These are phyloP conservation scores for Aspergillus mulundensis DNA, from an alignment of 495 filamentous ascomycete species.

Conservation along the genomic window DNA sequence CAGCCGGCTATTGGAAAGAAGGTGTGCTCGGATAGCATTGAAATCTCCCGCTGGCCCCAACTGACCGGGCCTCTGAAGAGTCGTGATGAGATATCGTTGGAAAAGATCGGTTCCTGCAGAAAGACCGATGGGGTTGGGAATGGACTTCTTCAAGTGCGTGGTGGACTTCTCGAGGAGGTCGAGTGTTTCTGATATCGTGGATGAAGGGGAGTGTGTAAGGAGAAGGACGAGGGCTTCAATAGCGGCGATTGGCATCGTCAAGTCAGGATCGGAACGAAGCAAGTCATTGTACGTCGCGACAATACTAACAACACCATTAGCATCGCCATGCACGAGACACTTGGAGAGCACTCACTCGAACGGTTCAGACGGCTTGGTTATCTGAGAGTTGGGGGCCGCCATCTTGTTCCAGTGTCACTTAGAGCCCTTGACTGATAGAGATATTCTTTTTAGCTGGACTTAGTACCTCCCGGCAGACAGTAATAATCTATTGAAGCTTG, in stretches of 20 bases:
- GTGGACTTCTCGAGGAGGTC: constrained; percentile 74
- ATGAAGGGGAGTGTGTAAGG: constrained; percentile 67
- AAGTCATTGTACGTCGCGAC: constrained; percentile 57
- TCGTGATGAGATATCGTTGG: constrained; percentile 82
- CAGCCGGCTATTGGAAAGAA: constrained; percentile 75
- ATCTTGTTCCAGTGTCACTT: constrained; percentile 21
- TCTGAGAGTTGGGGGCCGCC: constrained; percentile 28
- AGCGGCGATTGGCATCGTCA: constrained; percentile 93
- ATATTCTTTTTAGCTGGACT: not conserved
- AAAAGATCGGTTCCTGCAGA: constrained; percentile 94
- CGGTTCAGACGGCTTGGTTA: constrained; percentile 28
- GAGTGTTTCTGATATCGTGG: constrained; percentile 90
- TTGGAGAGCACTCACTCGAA: constrained; percentile 41
- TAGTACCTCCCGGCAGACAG: not conserved
- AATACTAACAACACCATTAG: constrained; percentile 40
- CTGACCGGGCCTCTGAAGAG: constrained; percentile 53
- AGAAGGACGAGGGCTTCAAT: constrained; percentile 89
- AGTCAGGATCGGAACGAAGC: constrained; percentile 64
- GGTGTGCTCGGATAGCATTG: constrained; percentile 72
- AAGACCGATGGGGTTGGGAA: constrained; percentile 82
- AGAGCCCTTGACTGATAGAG: not conserved
- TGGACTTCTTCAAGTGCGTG: constrained; percentile 63
- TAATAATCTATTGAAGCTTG: constrained; percentile 5
- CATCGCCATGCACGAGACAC: not conserved
- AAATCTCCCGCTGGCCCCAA: constrained; percentile 63